A percentile compares a stretch with the other conserved stretches of the same genome.
Conservation (phyloP, 1,139 yeast genomes). For the Blastobotrys capitulatus region DNA sequence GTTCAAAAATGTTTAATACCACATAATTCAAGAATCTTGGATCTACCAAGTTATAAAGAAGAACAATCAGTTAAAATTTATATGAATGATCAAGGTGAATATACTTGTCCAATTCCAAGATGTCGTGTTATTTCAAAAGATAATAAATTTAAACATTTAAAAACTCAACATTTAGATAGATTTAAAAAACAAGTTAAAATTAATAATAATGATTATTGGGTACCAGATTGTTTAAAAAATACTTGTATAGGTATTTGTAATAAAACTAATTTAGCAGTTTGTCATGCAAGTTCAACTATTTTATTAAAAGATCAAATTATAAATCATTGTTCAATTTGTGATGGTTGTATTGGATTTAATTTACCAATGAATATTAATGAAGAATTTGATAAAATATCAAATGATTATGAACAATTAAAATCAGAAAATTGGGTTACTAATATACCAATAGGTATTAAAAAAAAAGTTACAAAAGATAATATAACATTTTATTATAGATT, state of each 20-base stretch:
- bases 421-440: neutral
- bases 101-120: neutral
- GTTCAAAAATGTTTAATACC: neutral
- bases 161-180: neutral
- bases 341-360: neutral
- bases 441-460: neutral
- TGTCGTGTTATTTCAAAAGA: neutral
- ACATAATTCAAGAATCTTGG: neutral
- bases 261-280: neutral
- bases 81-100: neutral
- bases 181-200: neutral
- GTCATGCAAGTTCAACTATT: neutral
- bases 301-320: neutral
- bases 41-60: neutral
- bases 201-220: neutral
- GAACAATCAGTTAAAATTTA: neutral
- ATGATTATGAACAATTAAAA: neutral
- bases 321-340: neutral
- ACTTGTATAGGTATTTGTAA: neutral
- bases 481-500: neutral
- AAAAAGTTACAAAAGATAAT: neutral
- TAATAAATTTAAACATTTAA: neutral
- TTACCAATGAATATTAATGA: neutral
- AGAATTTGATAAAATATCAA: neutral
- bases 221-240: neutral